phyloP scores from a whole-genome alignment of 2,329 filamentous ascomycete species.

The Lizonia empirigonia region DNA sequence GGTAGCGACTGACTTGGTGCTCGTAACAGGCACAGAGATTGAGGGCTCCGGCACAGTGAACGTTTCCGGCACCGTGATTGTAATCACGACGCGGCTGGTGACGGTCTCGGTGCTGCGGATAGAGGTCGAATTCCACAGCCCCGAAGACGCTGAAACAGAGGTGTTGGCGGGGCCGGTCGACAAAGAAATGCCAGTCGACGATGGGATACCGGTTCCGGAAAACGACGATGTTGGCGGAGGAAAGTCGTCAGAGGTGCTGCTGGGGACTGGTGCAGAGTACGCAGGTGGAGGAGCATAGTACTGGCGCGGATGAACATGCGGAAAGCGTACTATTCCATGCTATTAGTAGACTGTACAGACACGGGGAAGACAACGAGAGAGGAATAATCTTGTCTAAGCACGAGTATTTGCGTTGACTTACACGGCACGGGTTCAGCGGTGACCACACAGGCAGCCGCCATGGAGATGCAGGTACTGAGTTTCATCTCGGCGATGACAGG shows the following conservation, averaged over 20 bases:
- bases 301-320: slow-evolving; percentile 24
- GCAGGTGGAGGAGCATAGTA: slow-evolving; percentile 28
- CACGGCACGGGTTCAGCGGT: slow-evolving; percentile 22
- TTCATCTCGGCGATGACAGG: slow-evolving; percentile 24
- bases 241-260: slow-evolving; percentile 12
- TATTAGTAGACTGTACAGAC: not conserved
- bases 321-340: slow-evolving; percentile 18
- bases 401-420: slow-evolving; percentile 12
- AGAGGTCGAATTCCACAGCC: slow-evolving; percentile 9
- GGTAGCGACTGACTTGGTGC: slow-evolving; percentile 17
- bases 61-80: slow-evolving; percentile 2
- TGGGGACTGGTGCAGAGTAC: slow-evolving; percentile 16
- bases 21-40: slow-evolving; percentile 4
- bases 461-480: slow-evolving; percentile 19
- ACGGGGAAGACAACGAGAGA: not conserved
- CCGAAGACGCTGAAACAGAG: slow-evolving; percentile 2
- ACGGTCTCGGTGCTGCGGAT: slow-evolving; percentile 3
- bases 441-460: slow-evolving; percentile 17
- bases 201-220: not conserved
- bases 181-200: not conserved
- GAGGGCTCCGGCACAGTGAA: not conserved
- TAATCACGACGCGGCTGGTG: slow-evolving; percentile 12
- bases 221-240: slow-evolving; percentile 10
- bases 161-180: slow-evolving; percentile 8
- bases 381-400: not conserved